Evolutionary conservation across 2,329 filamentous ascomycete species (phyloP).

Genomic region (Aurifilum marmelostoma): DNA sequence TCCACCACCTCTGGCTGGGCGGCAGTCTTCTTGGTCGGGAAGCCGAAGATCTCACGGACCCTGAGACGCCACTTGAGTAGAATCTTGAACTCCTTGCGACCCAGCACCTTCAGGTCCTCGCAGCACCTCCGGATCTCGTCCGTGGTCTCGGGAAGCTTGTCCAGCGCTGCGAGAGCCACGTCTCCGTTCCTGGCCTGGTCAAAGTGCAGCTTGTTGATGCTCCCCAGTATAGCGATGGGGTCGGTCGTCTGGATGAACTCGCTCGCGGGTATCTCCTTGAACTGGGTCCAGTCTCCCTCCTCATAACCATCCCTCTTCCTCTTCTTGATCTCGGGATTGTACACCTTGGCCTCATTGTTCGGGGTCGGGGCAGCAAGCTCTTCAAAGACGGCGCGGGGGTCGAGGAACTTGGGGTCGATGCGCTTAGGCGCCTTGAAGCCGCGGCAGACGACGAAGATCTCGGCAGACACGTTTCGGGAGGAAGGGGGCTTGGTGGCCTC

Average conservation of each 20-base stretch:
- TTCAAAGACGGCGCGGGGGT: slow-evolving; percentile 87
- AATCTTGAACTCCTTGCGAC: slow-evolving; percentile 91
- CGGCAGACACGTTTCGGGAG: slow-evolving; percentile 92
- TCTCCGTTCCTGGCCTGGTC: slow-evolving; percentile 79
- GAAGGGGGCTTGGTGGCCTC: slow-evolving; percentile 97
- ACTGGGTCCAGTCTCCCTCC: slow-evolving; percentile 91
- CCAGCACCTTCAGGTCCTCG: slow-evolving; percentile 83
- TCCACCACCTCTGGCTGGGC: slow-evolving; percentile 53
- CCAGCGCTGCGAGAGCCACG: slow-evolving; percentile 81
- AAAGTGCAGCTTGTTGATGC: slow-evolving; percentile 83
- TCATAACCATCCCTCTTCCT: slow-evolving; percentile 97
- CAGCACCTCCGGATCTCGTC: slow-evolving; percentile 79
- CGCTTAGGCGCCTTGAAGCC: slow-evolving; percentile 95
- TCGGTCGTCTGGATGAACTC: slow-evolving; percentile 94
- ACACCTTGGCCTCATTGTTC: slow-evolving; percentile 97
- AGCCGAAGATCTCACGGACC: slow-evolving; percentile 87
- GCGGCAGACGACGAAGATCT: slow-evolving; percentile 97
- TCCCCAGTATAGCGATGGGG: slow-evolving; percentile 88
- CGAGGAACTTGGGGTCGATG: slow-evolving; percentile 89
- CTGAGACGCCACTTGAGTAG: slow-evolving; percentile 88
- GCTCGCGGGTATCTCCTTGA: slow-evolving; percentile 84
- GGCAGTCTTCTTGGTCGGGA: slow-evolving; percentile 72
- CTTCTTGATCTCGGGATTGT: slow-evolving; percentile 97
- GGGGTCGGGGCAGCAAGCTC: slow-evolving; percentile 83
- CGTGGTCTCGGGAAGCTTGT: slow-evolving; percentile 85